Evolutionary conservation across 2,329 filamentous ascomycete genomes (phyloP).

Genomic region (Ophiostoma himal-ulmi): DNA sequence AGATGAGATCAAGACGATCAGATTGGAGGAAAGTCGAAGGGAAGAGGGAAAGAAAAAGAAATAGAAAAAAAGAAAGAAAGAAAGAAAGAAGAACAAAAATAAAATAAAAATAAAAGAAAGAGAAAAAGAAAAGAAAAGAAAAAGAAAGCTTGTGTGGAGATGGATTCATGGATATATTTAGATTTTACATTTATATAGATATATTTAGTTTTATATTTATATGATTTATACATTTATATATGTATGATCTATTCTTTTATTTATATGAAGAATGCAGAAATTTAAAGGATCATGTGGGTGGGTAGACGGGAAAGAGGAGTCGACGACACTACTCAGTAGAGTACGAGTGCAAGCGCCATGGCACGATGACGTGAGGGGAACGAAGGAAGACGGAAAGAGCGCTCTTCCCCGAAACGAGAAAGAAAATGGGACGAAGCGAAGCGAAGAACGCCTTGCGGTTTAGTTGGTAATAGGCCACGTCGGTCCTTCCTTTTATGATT

Average conservation of each 20-base stretch:
- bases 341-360: not conserved
- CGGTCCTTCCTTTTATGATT: too few species aligned
- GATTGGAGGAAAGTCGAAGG: not conserved
- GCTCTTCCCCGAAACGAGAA: not conserved
- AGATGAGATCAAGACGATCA: not conserved
- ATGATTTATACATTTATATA: not conserved
- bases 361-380: not conserved
- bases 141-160: not conserved
- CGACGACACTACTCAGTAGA: too few species aligned
- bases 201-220: not conserved
- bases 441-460: not conserved
- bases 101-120: not conserved
- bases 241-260: not conserved
- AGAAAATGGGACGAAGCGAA: not conserved
- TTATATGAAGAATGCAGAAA: not conserved
- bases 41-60: not conserved
- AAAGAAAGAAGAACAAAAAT: not conserved
- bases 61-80: not conserved
- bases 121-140: not conserved
- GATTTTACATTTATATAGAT: not conserved
- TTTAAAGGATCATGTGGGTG: slow-evolving; percentile 7
- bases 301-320: not conserved
- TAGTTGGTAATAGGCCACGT: not conserved
- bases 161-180: not conserved
- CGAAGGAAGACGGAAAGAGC: not conserved